Percentiles rank a stretch among this genome's conserved stretches.
Evolutionary conservation across 1,284 basidiomycete species (phyloP).

Genomic region (Entoloma clypeatum): DNA sequence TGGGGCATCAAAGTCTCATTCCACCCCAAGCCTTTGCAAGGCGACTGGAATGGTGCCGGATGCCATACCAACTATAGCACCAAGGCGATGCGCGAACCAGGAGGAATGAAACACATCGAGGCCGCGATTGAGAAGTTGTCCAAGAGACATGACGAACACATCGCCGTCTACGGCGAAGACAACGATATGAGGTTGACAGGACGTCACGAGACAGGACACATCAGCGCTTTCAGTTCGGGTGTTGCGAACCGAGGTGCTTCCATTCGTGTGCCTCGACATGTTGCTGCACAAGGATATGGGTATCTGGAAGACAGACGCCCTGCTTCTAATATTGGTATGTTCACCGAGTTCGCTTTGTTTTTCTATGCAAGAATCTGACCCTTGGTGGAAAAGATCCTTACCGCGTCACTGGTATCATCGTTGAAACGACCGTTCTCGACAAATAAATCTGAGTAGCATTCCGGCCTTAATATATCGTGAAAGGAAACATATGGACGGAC

Average conservation of each 20-base stretch:
- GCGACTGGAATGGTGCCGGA: constrained; percentile 99
- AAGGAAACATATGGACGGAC: too few species aligned
- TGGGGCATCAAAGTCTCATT: constrained; percentile 98
- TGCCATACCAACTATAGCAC: constrained; percentile 96
- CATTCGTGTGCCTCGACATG: constrained; percentile 92
- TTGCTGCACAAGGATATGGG: constrained; percentile 88
- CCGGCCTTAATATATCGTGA: too few species aligned
- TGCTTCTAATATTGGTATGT: constrained; percentile 94
- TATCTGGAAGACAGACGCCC: constrained; percentile 97
- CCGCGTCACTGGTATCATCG: constrained; percentile 85
- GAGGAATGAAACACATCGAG: constrained; percentile 94
- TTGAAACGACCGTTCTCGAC: constrained; percentile 82
- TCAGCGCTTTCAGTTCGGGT: constrained; percentile 89
- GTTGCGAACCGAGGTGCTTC: constrained; percentile 97
- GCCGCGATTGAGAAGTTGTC: constrained; percentile 89
- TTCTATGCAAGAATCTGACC: constrained; percentile 7
- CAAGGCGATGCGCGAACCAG: constrained; percentile 86
- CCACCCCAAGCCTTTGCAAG: constrained; percentile 98
- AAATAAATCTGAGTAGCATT: constrained; percentile 37
- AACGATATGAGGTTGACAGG: constrained; percentile 94
- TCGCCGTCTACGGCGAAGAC: constrained; percentile 95
- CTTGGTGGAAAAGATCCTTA: constrained; percentile 66
- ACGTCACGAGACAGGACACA: constrained; percentile 96
- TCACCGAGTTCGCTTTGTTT: constrained; percentile 5
- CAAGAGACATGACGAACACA: constrained; percentile 86